Base-by-base conservation (phyloP, 495 filamentous ascomycete species). In the Tetracladium marchalianum region DNA sequence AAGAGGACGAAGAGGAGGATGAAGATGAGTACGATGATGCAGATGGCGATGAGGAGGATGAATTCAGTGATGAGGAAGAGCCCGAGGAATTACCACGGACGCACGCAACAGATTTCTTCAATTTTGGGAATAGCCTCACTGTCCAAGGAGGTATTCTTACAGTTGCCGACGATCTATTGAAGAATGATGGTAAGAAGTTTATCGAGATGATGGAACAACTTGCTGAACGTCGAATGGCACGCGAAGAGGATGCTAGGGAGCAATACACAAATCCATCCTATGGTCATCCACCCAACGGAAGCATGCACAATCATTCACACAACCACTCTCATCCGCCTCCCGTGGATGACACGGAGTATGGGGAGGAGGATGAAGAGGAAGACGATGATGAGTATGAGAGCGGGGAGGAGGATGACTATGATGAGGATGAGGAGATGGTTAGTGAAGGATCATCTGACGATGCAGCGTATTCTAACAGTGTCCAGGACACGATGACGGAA, bases 161-260 rank as follows among this genome's bases (percentile, higher is more conserved):
- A 44, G 93, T 99, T 54, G 92, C 92, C 59, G 92, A 99, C 68
- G 92, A 99, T 66, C 73, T 99, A 41, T 75, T 99, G 31, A 95
- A 97, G 65, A 99, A 99, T 63, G 92, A 99, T 62, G 92, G 92
- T 60, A 95, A 94, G 64, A 94, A 95, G 60, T 99, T 99, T 71
- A 99, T 99, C 65, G 92, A 99, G 64, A 97, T 99, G 92, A 99
- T 99, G 93, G 92, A 99, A 62, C 90, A 96, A 62, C 77, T 99
- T 55, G 93, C 92, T 10, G 93, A 99, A 66, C 84, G 90, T 47
- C 80, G 92, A 52, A 96, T 99, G 90, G 83, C 87, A 54, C 81
- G 92, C 31, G 92, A 98, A 66, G 87, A 92, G 64, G 89, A 96
- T 61, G 86, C 87, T 12, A 81, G 83, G 57, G 84, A 79, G 47